A percentile compares a stretch with the other conserved stretches of the same genome.
phyloP scores from a whole-genome alignment of 345 rosid genomes.

The Lepidium didymum region DNA sequence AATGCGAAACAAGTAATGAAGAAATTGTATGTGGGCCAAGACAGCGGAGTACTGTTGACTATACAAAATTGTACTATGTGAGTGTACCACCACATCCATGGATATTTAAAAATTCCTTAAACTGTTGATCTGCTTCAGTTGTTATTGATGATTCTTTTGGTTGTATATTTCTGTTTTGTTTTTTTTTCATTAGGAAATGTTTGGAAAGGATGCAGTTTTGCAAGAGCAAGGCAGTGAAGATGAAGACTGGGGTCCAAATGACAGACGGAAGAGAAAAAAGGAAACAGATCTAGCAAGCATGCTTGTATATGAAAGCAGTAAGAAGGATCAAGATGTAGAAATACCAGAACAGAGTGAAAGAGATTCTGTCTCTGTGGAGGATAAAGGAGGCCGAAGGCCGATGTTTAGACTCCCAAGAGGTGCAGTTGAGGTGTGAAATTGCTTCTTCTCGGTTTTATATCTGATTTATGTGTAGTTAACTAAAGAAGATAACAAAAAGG shows the following conservation, averaged over 20 bases:
- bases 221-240: slow-evolving; percentile 84
- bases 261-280: slow-evolving; percentile 63
- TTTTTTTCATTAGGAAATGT: slow-evolving; percentile 70
- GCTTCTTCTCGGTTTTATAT: not conserved
- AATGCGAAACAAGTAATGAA: slow-evolving; percentile 52
- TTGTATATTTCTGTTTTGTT: not conserved
- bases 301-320: slow-evolving; percentile 56
- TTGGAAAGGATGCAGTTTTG: slow-evolving; percentile 76
- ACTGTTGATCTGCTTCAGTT: not conserved
- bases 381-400: slow-evolving; percentile 43
- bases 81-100: slow-evolving; percentile 39
- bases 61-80: slow-evolving; percentile 77
- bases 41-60: slow-evolving; percentile 75
- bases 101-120: not conserved
- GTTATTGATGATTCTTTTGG: not conserved
- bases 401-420: slow-evolving; percentile 58
- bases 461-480: slow-evolving; percentile 11
- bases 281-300: slow-evolving; percentile 74
- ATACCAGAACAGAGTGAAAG: slow-evolving; percentile 28
- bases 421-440: slow-evolving; percentile 69
- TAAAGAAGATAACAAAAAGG: not conserved
- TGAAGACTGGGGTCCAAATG: slow-evolving; percentile 98
- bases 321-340: slow-evolving; percentile 33
- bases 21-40: slow-evolving; percentile 67
- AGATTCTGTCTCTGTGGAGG: slow-evolving; percentile 35